Conservation (phyloP, 2,329 filamentous ascomycete genomes). For the Pseudogymnoascus sp. region DNA sequence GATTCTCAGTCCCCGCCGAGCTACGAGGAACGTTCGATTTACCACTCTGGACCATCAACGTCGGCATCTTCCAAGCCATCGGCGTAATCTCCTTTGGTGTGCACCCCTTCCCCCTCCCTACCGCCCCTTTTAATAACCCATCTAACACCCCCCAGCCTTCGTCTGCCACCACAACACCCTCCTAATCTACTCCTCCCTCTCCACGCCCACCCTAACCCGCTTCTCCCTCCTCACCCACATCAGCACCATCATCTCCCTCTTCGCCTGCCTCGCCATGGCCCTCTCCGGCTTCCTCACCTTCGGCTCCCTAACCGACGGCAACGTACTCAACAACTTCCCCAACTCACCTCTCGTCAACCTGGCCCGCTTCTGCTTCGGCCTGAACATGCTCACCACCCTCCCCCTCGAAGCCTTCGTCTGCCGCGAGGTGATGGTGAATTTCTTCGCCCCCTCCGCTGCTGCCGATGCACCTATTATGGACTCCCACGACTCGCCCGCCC, state of each 20-base stretch:
- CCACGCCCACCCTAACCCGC: slow-evolving; percentile 90
- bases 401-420: slow-evolving; percentile 97
- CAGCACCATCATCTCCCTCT: slow-evolving; percentile 80
- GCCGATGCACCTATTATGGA: slow-evolving; percentile 19
- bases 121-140: background rate
- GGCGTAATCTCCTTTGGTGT: slow-evolving; percentile 95
- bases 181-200: slow-evolving; percentile 91
- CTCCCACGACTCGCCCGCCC: slow-evolving; percentile 46
- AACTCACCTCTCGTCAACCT: slow-evolving; percentile 85
- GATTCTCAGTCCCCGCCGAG: slow-evolving; percentile 64
- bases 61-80: slow-evolving; percentile 88
- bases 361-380: slow-evolving; percentile 86
- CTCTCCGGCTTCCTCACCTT: slow-evolving; percentile 88
- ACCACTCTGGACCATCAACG: slow-evolving; percentile 70
- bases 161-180: slow-evolving; percentile 90
- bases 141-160: slow-evolving; percentile 43
- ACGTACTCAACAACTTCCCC: slow-evolving; percentile 97
- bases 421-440: slow-evolving; percentile 90
- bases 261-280: slow-evolving; percentile 87
- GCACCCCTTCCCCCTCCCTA: slow-evolving; percentile 22
- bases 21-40: slow-evolving; percentile 64
- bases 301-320: slow-evolving; percentile 83
- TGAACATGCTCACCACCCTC: slow-evolving; percentile 97
- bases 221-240: slow-evolving; percentile 92
- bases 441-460: slow-evolving; percentile 48